A percentile compares a stretch with the other conserved stretches of the same genome.
These are phyloP conservation scores for Ricinus communis DNA, from an alignment of 345 rosid species.

Conservation along the genomic window DNA sequence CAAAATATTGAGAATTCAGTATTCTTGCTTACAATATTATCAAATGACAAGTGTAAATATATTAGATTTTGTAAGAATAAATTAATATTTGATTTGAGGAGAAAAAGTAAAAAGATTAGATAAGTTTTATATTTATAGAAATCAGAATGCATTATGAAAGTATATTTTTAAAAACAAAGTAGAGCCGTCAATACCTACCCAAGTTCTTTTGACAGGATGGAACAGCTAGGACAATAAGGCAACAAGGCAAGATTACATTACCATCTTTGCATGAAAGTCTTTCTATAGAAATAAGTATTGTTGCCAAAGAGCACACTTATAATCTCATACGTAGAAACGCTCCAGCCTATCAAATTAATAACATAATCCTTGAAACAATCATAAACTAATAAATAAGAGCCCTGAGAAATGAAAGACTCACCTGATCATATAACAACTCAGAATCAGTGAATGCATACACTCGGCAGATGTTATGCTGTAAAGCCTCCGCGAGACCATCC, in stretches of 20 bases:
- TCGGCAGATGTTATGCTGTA: constrained; percentile 48
- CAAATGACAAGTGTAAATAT: not conserved
- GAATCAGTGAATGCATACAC: constrained; percentile 85
- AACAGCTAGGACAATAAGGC: too few species aligned
- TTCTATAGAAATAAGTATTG: too few species aligned
- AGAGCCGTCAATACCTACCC: too few species aligned
- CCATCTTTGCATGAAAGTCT: too few species aligned
- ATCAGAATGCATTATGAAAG: not conserved
- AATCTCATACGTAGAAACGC: not conserved
- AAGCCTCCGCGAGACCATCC: constrained; percentile 81
- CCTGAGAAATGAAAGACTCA: constrained; percentile 19
- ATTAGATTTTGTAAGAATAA: not conserved
- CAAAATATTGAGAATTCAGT: too few species aligned
- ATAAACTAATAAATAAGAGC: too few species aligned
- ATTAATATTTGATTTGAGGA: not conserved
- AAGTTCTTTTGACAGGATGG: too few species aligned
- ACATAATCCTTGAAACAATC: too few species aligned
- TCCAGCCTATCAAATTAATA: too few species aligned
- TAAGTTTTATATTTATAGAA: not conserved
- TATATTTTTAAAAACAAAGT: too few species aligned
- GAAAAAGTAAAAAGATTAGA: not conserved
- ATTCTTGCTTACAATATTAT: not conserved
- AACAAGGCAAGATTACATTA: too few species aligned
- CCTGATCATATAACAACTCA: constrained; percentile 65
- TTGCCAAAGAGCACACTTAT: too few species aligned